Conservation (phyloP, 495 filamentous ascomycete species). For the Rhypophila decipiens region DNA sequence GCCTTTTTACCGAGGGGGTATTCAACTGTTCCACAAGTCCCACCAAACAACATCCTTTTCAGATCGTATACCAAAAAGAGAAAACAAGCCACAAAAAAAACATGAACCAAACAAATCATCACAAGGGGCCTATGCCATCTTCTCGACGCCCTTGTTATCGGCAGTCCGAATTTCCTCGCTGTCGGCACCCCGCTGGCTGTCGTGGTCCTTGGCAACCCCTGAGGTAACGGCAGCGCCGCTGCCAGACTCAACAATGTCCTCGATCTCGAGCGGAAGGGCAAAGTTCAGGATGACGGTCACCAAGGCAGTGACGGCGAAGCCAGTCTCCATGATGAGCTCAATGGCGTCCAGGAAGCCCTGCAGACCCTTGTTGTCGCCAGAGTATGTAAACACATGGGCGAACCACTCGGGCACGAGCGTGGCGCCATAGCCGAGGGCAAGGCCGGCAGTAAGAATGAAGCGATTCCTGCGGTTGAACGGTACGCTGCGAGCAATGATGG, state of each 20-base stretch:
- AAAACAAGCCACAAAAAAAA: neutral
- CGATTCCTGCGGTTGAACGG: constrained; percentile 80
- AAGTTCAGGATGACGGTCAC: constrained; percentile 69
- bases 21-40: no score
- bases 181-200: neutral
- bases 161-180: neutral
- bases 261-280: constrained; percentile 64
- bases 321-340: constrained; percentile 72
- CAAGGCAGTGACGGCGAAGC: constrained; percentile 66
- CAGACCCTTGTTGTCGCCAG: constrained; percentile 62
- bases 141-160: neutral
- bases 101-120: no score
- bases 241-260: constrained; percentile 27
- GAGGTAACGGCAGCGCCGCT: neutral
- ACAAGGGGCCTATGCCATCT: neutral
- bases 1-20: no score
- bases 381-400: constrained; percentile 64
- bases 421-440: constrained; percentile 73
- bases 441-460: constrained; percentile 76
- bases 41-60: neutral
- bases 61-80: neutral
- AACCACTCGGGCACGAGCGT: constrained; percentile 79
- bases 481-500: constrained; percentile 67
- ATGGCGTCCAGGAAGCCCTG: constrained; percentile 81
- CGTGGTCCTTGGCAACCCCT: neutral